Evolutionary conservation across 164 flowering plant species (phyloP).

Genomic region (Vitis cinerea): DNA sequence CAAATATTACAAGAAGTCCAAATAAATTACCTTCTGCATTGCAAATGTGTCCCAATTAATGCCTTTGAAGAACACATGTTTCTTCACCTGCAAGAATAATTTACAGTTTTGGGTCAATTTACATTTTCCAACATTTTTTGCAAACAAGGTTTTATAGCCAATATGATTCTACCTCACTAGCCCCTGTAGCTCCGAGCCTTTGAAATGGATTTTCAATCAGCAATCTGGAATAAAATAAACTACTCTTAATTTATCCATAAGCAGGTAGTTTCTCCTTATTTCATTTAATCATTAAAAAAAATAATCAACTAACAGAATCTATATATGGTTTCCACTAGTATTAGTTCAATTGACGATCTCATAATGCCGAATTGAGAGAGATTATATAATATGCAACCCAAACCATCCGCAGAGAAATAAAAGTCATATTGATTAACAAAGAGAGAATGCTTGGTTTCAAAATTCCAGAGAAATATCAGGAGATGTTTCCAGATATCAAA

Average conservation of each 20-base stretch:
- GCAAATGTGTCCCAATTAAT: constrained; percentile 96
- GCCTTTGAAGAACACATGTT: constrained; percentile 74
- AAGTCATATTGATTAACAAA: no score
- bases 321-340: no score
- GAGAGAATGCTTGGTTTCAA: no score
- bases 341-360: no score
- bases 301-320: no score
- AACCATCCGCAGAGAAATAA: no score
- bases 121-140: neutral
- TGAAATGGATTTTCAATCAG: constrained; percentile 84
- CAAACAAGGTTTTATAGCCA: constrained; percentile 1
- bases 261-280: neutral
- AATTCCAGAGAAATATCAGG: no score
- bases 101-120: constrained; percentile 1
- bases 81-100: constrained; percentile 67
- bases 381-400: no score
- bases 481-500: no score
- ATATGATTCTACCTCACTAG: constrained; percentile 64
- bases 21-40: constrained; percentile 75
- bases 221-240: constrained; percentile 47
- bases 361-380: no score
- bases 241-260: neutral
- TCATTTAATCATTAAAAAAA: neutral
- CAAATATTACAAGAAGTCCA: neutral
- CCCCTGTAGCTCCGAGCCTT: constrained; percentile 94